A percentile compares a stretch with the other conserved stretches of the same genome.
Conservation (phyloP, 805 yeast genomes). For the Saccharomycopsis oosterbeekiorum region DNA sequence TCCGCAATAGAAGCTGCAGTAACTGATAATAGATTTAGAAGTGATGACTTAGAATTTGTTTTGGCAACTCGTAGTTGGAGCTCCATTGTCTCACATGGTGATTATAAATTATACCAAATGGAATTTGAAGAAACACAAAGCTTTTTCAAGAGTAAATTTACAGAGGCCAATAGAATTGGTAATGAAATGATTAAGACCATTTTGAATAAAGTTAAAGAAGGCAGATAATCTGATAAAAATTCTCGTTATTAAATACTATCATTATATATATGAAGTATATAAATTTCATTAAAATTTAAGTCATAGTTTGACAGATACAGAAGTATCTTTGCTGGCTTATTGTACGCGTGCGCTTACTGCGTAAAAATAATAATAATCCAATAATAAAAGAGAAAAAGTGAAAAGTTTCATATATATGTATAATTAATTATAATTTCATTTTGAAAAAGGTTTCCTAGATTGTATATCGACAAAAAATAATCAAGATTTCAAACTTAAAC, state of each 20-base stretch:
- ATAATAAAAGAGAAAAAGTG: neutral
- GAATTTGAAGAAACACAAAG: conserved; percentile 71
- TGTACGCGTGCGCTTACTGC: neutral
- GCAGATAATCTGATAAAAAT: neutral
- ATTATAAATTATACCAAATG: conserved; percentile 57
- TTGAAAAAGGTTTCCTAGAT: neutral
- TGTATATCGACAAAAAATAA: neutral
- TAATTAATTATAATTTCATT: neutral
- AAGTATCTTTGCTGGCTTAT: neutral
- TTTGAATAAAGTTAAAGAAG: conserved; percentile 23
- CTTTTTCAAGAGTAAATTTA: conserved; percentile 79
- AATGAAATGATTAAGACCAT: conserved; percentile 90
- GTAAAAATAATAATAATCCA: neutral
- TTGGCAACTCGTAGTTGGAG: conserved; percentile 88
- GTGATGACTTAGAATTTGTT: conserved; percentile 87
- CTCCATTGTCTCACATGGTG: conserved; percentile 63
- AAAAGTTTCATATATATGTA: neutral
- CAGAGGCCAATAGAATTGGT: conserved; percentile 81
- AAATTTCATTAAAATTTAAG: too few species aligned
- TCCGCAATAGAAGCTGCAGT: conserved; percentile 68
- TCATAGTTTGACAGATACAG: too few species aligned
- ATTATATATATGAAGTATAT: too few species aligned
- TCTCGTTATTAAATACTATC: neutral
- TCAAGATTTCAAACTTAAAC: neutral
- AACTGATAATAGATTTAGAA: conserved; percentile 56